These are phyloP conservation scores for Cantharellus cinnabarinus DNA, from an alignment of 768 basidiomycete genomes.

Conservation along the genomic window DNA sequence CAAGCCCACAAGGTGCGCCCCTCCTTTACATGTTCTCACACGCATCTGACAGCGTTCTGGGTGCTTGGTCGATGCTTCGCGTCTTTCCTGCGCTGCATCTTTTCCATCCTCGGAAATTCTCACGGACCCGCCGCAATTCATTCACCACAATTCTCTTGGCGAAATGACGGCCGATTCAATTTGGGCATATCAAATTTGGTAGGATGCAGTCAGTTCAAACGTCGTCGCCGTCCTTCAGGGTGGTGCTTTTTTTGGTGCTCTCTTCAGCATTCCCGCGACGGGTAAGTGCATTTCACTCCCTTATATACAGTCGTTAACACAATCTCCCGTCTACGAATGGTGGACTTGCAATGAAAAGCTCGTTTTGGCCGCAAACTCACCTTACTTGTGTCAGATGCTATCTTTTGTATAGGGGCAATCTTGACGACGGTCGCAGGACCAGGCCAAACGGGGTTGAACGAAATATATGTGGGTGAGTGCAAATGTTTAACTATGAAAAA, in stretches of 20 bases:
- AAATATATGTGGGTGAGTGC: slow-evolving; percentile 46
- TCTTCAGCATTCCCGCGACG: slow-evolving; percentile 50
- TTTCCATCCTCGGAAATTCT: not conserved
- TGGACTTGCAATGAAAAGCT: slow-evolving; percentile 19
- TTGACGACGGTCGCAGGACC: slow-evolving; percentile 47
- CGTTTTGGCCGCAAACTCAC: slow-evolving; percentile 46
- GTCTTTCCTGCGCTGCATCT: not conserved
- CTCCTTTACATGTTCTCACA: not conserved
- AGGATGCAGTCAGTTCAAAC: slow-evolving; percentile 47
- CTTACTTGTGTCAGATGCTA: slow-evolving; percentile 34
- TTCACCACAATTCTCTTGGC: too few relatives aligned
- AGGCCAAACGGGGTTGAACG: slow-evolving; percentile 30
- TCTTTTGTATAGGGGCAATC: slow-evolving; percentile 56
- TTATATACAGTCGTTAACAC: not conserved
- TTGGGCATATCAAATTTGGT: not conserved
- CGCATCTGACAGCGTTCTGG: not conserved
- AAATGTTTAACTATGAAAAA: not conserved
- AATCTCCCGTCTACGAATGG: not conserved
- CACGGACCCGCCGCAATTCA: too few relatives aligned
- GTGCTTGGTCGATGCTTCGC: too few relatives aligned
- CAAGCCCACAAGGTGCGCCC: slow-evolving; percentile 10
- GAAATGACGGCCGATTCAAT: too few relatives aligned
- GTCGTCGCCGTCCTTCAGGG: slow-evolving; percentile 77
- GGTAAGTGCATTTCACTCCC: slow-evolving; percentile 21
- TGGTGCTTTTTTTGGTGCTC: slow-evolving; percentile 74